Base-by-base conservation (phyloP, 176 grass and related monocot genomes). In the Zea luxurians region DNA sequence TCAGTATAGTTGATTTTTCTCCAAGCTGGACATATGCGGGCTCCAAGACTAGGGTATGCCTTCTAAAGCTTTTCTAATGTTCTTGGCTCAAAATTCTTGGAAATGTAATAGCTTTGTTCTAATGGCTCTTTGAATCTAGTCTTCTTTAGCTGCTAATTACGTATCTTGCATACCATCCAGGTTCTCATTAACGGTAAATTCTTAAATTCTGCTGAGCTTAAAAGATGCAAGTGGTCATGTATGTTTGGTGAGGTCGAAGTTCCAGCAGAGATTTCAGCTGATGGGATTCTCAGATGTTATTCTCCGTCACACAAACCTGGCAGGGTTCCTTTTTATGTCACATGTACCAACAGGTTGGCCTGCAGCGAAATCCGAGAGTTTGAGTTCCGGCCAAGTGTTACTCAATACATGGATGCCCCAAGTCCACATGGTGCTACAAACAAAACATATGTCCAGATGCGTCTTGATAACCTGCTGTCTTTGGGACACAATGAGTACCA, bases 241-340 rank as follows among this genome's bases (percentile, higher is more conserved):
- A 97, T 97, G 95, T 97, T 97, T 92, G 95, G 95, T 74, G 95
- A 94, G 88, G 72, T 88, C 1, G 95, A 97, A 87, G 91, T 97
- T 73, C 52, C 91, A 44, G 91, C 80, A 66, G 85, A 97, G 44
- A 70, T 97, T 80, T 77, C 82, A 62, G 76, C 48, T 61, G 73
- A 82, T 37, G 87, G 87, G 64, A 85, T 71, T 36, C 84, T 97
- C 80, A 81, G 73, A 54, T 94, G 95, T 77, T 82, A 92, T 70
- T 82, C 87, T 43, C 89, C 95, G 18, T n/a, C 74, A 44, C 87
- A 94, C 40, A 77, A 78, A 68, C 83, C 89, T 66, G 91, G 89
- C 27, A 88, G 89, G 80, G 91, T 97, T 72, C 95, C 95, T 61
- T 97, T 97, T 71, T 97, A 97, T 21, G 83, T 97, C 50, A 97